These are phyloP conservation scores for Arthroderma uncinatum DNA, from an alignment of 2,329 filamentous ascomycete species.

Conservation along the genomic window DNA sequence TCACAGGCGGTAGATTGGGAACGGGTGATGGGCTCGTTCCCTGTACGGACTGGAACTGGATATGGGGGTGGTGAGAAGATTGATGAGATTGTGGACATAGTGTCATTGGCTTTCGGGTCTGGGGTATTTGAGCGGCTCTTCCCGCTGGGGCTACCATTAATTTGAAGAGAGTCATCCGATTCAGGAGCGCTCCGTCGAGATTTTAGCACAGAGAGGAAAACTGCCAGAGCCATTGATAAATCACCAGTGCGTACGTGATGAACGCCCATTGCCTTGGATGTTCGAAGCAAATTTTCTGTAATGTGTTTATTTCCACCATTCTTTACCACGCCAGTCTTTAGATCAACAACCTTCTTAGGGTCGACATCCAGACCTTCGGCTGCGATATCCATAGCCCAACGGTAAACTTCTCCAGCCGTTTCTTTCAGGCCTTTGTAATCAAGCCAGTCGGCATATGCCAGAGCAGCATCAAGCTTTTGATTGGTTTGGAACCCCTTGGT, in stretches of 20 bases:
- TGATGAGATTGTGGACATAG: constrained; percentile 32
- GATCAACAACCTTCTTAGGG: constrained; percentile 44
- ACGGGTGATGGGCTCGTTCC: constrained; percentile 55
- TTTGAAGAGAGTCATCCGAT: constrained; percentile 20
- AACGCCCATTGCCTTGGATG: constrained; percentile 65
- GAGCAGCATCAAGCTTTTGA: constrained; percentile 68
- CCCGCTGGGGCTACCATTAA: constrained; percentile 18
- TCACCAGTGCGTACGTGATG: constrained; percentile 63
- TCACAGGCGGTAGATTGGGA: constrained; percentile 60
- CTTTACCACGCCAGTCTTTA: constrained; percentile 52
- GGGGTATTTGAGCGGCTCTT: constrained; percentile 15
- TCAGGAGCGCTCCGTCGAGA: constrained; percentile 54
- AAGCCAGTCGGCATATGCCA: constrained; percentile 76
- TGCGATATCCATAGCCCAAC: constrained; percentile 66
- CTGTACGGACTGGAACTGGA: constrained; percentile 59
- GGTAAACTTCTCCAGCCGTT: constrained; percentile 60
- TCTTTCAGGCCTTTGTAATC: constrained; percentile 60
- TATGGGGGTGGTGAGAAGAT: constrained; percentile 49
- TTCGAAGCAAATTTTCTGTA: constrained; percentile 62
- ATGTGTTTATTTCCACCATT: constrained; percentile 44
- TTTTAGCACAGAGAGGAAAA: constrained; percentile 73
- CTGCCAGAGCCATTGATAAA: constrained; percentile 60
- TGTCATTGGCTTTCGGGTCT: constrained; percentile 18
- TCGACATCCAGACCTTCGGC: constrained; percentile 42
- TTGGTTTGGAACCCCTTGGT: constrained; percentile 67